A percentile compares a stretch with the other conserved stretches of the same genome.
Evolutionary conservation across 306 rosid genomes (phyloP).

Genomic region (Castanea sativa): DNA sequence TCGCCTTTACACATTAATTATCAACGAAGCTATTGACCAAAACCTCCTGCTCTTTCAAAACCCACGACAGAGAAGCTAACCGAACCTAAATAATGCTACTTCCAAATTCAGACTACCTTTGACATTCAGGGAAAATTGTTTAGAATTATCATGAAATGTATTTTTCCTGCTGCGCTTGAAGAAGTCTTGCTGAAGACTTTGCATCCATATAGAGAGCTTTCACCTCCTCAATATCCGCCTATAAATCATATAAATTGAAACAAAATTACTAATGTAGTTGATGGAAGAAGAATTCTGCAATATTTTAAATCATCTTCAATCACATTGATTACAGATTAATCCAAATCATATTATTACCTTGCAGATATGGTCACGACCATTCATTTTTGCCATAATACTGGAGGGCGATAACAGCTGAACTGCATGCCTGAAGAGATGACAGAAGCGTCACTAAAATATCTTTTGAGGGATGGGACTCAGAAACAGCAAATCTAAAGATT

Average conservation of each 20-base stretch:
- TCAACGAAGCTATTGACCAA: not conserved
- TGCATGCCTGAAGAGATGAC: constrained; percentile 60
- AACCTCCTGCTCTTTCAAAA: not conserved
- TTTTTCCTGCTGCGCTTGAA: constrained; percentile 90
- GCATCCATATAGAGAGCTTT: constrained; percentile 78
- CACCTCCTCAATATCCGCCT: constrained; percentile 88
- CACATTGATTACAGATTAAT: not conserved
- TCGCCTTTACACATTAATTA: not conserved
- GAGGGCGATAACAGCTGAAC: constrained; percentile 92
- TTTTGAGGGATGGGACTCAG: constrained; percentile 5
- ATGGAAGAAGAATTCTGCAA: not conserved
- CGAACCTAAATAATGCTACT: not conserved
- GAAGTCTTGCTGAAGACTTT: constrained; percentile 79
- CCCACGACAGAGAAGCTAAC: not conserved
- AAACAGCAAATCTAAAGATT: constrained; percentile 18
- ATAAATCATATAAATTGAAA: constrained; percentile 15
- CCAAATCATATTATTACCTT: constrained; percentile 51
- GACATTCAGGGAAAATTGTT: not conserved
- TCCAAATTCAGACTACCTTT: not conserved
- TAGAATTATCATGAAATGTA: constrained; percentile 49
- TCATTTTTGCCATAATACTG: constrained; percentile 88
- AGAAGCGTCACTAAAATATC: constrained; percentile 13
- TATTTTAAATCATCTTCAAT: constrained; percentile 2
- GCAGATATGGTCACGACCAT: constrained; percentile 83
- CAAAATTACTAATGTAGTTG: not conserved